These are phyloP conservation scores for Hymenoscyphus repandus DNA, from an alignment of 2,329 filamentous ascomycete species.

Conservation along the genomic window DNA sequence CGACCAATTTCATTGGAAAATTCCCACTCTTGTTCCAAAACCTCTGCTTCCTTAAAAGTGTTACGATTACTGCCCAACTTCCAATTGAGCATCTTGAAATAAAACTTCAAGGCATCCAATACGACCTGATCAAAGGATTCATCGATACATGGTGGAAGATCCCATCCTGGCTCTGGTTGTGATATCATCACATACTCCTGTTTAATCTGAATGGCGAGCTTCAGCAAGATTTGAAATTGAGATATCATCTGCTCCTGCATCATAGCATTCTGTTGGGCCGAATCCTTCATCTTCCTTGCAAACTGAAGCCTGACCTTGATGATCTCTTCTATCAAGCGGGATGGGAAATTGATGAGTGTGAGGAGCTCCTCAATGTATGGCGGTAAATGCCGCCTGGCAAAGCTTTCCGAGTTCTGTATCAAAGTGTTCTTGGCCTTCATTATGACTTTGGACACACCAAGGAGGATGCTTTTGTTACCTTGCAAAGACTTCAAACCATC, in stretches of 20 bases:
- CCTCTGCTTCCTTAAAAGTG: slow-evolving; percentile 97
- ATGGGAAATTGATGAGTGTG: slow-evolving; percentile 95
- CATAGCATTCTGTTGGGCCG: slow-evolving; percentile 83
- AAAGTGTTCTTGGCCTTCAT: slow-evolving; percentile 89
- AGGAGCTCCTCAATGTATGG: slow-evolving; percentile 96
- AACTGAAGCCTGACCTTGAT: slow-evolving; percentile 88
- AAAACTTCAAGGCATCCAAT: slow-evolving; percentile 89
- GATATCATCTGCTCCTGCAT: slow-evolving; percentile 98
- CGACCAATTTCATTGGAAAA: slow-evolving; percentile 92
- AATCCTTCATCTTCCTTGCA: slow-evolving; percentile 92
- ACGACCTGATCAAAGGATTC: slow-evolving; percentile 93
- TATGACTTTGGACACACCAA: slow-evolving; percentile 79
- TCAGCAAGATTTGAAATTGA: slow-evolving; percentile 90
- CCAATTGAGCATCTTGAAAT: slow-evolving; percentile 98
- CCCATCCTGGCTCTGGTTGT: slow-evolving; percentile 86
- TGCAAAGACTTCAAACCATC: slow-evolving; percentile 90
- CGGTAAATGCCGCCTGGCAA: slow-evolving; percentile 83
- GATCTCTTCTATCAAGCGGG: slow-evolving; percentile 91
- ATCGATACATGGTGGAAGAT: slow-evolving; percentile 91
- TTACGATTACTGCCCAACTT: slow-evolving; percentile 97
- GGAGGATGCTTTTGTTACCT: slow-evolving; percentile 79
- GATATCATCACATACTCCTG: slow-evolving; percentile 80
- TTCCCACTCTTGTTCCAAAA: slow-evolving; percentile 95
- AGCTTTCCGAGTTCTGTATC: slow-evolving; percentile 78
- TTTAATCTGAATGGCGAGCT: slow-evolving; percentile 89